These are phyloP conservation scores for Backusella morwellensis DNA, from an alignment of 192 early-diverging fungal species.

Conservation along the genomic window DNA sequence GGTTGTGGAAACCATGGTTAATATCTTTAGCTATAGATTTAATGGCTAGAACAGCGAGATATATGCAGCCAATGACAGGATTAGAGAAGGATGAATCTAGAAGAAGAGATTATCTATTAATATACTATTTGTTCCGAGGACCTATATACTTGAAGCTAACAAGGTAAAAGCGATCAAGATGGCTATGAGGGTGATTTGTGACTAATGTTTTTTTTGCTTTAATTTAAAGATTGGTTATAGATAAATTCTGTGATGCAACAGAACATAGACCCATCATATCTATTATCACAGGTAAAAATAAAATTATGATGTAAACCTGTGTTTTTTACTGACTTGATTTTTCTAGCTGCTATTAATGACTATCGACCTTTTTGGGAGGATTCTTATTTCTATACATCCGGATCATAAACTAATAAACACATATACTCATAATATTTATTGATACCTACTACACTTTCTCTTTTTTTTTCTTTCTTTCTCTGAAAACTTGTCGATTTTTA, in stretches of 20 bases:
- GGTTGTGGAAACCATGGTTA: slow-evolving; percentile 21
- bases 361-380: slow-evolving; percentile 19
- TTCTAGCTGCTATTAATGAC: slow-evolving; percentile 18
- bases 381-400: slow-evolving; percentile 15
- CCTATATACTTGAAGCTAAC: slow-evolving; percentile 23
- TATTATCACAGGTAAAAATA: slow-evolving; percentile 12
- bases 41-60: not conserved
- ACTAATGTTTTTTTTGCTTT: not conserved
- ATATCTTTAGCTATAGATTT: slow-evolving; percentile 19
- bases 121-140: slow-evolving; percentile 23
- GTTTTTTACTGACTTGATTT: not conserved
- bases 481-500: too few relatives aligned
- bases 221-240: not conserved
- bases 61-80: slow-evolving; percentile 13
- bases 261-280: slow-evolving; percentile 14
- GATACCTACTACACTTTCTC: too few relatives aligned
- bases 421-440: too few relatives aligned
- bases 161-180: not conserved
- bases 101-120: slow-evolving; percentile 20
- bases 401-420: slow-evolving; percentile 6
- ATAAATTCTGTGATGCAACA: slow-evolving; percentile 11
- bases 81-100: slow-evolving; percentile 22
- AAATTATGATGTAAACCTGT: not conserved
- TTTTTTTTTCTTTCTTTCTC: too few relatives aligned
- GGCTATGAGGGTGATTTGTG: not conserved